A percentile compares a stretch with the other conserved stretches of the same genome.
Evolutionary conservation across 2,329 filamentous ascomycete genomes (phyloP).

Genomic region (Graphilbum sp.): DNA sequence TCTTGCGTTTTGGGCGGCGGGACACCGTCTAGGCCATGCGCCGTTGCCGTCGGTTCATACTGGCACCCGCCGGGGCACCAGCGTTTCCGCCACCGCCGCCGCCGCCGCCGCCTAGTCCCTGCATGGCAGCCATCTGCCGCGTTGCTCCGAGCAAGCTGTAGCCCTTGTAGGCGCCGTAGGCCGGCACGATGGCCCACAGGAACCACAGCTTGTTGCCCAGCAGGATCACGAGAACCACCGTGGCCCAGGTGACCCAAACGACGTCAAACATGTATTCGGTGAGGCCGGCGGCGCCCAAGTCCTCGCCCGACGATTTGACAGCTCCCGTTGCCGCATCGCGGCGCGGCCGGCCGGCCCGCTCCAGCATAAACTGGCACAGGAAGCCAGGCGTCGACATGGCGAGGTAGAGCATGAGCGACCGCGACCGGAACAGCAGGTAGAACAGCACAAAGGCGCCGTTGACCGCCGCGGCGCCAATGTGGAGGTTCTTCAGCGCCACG

Average conservation of each 20-base stretch:
- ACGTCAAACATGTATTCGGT: constrained; percentile 99
- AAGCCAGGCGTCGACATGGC: constrained; percentile 60
- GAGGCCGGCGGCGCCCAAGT: constrained; percentile 71
- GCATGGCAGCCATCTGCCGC: constrained; percentile 34
- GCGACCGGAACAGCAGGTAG: constrained; percentile 48
- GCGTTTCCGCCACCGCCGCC: constrained; percentile 16
- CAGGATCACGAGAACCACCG: constrained; percentile 52
- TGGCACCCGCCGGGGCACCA: no score
- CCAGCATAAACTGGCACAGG: constrained; percentile 70
- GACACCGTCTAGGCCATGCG: constrained; percentile 33
- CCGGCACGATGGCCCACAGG: constrained; percentile 36
- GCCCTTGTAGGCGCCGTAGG: constrained; percentile 38
- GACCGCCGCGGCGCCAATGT: constrained; percentile 55
- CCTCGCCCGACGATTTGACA: constrained; percentile 68
- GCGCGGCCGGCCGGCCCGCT: constrained; percentile 65
- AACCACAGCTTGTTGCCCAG: constrained; percentile 64
- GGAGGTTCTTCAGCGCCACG: constrained; percentile 62
- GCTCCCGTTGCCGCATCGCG: constrained; percentile 46
- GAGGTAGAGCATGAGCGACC: constrained; percentile 51
- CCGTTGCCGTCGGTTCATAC: constrained; percentile 33
- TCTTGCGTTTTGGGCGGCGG: no score
- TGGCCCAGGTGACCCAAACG: constrained; percentile 84
- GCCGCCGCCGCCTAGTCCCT: constrained; percentile 22
- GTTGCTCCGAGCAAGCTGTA: constrained; percentile 36
- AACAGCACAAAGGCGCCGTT: constrained; percentile 62